phyloP scores from a whole-genome alignment of 1,139 yeast genomes.

The Insectozyma bohioensis region DNA sequence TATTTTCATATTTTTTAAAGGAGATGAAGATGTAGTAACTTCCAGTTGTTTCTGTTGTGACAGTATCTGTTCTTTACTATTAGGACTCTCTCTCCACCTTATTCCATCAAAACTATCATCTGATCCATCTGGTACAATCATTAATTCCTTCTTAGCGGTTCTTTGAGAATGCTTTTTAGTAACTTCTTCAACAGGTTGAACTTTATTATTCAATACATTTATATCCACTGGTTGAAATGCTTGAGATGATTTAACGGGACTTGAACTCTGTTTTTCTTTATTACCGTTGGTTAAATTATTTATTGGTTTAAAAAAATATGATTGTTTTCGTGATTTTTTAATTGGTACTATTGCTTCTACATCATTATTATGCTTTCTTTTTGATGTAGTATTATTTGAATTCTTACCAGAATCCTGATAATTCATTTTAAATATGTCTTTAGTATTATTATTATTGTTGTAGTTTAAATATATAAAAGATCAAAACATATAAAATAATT shows the following conservation, averaged over 20 bases:
- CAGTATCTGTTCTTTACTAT: constrained; percentile 14
- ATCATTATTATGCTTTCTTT: constrained; percentile 7
- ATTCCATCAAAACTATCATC: constrained; percentile 50
- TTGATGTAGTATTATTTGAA: neutral
- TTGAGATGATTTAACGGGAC: neutral
- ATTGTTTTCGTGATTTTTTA: constrained; percentile 27
- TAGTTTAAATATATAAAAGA: too few relatives aligned
- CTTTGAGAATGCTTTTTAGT: constrained; percentile 1
- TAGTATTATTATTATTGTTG: too few relatives aligned
- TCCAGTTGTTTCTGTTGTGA: too few relatives aligned
- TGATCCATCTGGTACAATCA: constrained; percentile 30
- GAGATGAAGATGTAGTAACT: constrained; percentile 29
- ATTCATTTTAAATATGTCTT: constrained; percentile 2
- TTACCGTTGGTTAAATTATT: constrained; percentile 20
- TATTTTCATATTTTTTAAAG: constrained; percentile 25
- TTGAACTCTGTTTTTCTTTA: too few relatives aligned
- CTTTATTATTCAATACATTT: constrained; percentile 6
- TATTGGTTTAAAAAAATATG: constrained; percentile 40
- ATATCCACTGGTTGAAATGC: constrained; percentile 10
- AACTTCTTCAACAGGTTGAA: constrained; percentile 11
- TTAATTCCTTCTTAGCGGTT: constrained; percentile 4
- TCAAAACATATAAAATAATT: too few relatives aligned
- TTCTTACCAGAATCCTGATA: constrained; percentile 1
- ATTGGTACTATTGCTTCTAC: constrained; percentile 13
- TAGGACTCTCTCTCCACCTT: constrained; percentile 41